Evolutionary conservation across 805 yeast genomes (phyloP), one percentile per base, ranked within the genome.

Genomic region (Huiozyma sinensis): DNA sequence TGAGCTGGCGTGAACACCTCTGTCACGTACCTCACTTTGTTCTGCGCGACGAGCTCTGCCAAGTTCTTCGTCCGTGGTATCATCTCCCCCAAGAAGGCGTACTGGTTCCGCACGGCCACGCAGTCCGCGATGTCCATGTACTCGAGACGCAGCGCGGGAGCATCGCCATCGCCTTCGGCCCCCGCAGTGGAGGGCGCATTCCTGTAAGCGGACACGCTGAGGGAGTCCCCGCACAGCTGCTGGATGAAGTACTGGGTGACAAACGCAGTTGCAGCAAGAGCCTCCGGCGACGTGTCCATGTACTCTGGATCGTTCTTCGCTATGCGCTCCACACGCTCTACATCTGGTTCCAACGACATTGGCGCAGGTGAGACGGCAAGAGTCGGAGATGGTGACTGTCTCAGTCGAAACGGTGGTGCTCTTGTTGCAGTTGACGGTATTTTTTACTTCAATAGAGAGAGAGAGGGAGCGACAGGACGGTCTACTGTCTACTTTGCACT

Each of bases 281-380:
- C 62, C n/a, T 49, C 47, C 12, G 52, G 50, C 4, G 53, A 39
- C 7, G 59, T 53, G 6, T 51, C 45, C 41, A 51, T 45, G 39
- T 48, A 53, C 31, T 54, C 60, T 28, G 59, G 59, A 41, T 59
- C 62, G 24, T 52, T 52, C 37, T 48, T 52, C 24, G 62, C 60
- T 24, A 59, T 55, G 40, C 47, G 47, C 41, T 58, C 53, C n/a
- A 55, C 53, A 41, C 53, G 57, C 1, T 55, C 50, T 2, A 17
- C 24, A 17, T 17, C 24, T 4, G 24, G 24, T 17, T 17, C 24
- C 24, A 17, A 17, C 24, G 24, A 17, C 24, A 17, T 17, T 17
- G 24, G 24, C 24, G 24, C 24, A 17, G 24, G 24, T 4, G 24
- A 4, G 24, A 17, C 24, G 24, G 24, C 24, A 17, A 17, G 24